phyloP scores from a whole-genome alignment of 441 rosid genomes.

The Brassica hybrid region DNA sequence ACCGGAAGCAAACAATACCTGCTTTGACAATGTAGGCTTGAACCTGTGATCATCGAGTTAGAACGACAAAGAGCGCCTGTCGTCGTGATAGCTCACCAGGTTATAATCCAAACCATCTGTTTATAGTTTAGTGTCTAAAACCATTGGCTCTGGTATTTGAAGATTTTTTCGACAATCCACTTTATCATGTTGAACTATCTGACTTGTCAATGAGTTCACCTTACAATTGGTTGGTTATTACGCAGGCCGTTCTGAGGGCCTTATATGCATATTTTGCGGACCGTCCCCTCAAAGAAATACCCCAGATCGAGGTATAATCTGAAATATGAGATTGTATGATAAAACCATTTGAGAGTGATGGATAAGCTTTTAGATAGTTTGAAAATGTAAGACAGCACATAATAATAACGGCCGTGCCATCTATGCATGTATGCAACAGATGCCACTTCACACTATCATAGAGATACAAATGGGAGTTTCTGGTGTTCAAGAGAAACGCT shows the following conservation, averaged over 20 bases:
- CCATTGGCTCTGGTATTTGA: not conserved
- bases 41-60: constrained; percentile 96
- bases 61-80: constrained; percentile 99
- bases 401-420: too few species aligned
- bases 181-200: not conserved
- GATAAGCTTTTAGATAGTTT: too few species aligned
- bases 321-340: not conserved
- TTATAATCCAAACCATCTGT: constrained; percentile 39
- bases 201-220: not conserved
- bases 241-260: constrained; percentile 98
- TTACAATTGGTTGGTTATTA: not conserved
- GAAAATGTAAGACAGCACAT: too few species aligned
- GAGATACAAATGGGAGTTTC: constrained; percentile 67
- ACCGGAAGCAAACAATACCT: constrained; percentile 9
- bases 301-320: constrained; percentile 85
- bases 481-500: constrained; percentile 96
- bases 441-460: too few species aligned
- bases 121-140: constrained; percentile 9
- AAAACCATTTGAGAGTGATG: not conserved
- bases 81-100: constrained; percentile 98
- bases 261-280: constrained; percentile 97
- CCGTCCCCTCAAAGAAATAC: constrained; percentile 97
- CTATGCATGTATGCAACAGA: too few species aligned
- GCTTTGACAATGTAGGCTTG: constrained; percentile 69
- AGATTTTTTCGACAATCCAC: too few species aligned